Base-by-base conservation (phyloP, 176 grass and related monocot genomes). In the Themeda triandra region DNA sequence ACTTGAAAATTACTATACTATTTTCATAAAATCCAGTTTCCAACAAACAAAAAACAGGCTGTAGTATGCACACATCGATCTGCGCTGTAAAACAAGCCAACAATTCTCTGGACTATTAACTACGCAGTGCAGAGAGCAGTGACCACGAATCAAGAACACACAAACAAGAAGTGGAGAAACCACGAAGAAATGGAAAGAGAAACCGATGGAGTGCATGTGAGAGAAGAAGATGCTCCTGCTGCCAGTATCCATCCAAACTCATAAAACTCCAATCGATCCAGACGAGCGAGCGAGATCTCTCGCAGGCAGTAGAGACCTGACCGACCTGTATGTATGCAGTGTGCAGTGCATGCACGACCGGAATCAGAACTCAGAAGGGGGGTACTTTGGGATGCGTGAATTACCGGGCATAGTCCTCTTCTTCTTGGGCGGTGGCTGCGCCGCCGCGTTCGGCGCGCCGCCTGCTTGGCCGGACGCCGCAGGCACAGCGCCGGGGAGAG, bases 401-500 rank as follows among this genome's bases (percentile, higher is more conserved):
- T 95, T 92, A 84, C 96, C 91, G 81, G 93, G 91, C 78, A 94
- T 56, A 80, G 85, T 98, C 62, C 93, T 93, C 83, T 93, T 98
- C 96, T 96, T 98, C 89, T 96, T 98, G 76, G 85, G 87, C 27
- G 93, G 87, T 33, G 93, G 90, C 62, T 79, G 68, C 67, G 44
- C 69, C 39, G 39, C 58, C 35, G 85, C 65, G 33, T 3, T 35
- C 33, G 33, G 33, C 33, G 33, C 33, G 33, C 33, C 67, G 44
- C 69, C 39, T 39, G 37, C 37, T 27, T 82, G 54, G 79, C 73
- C 64, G 30, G 51, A 67, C 6, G 63, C 48, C 36, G 85, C 64
- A 18, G 89, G 33, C 46, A 80, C 69, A 1, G 83, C 79, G 11
- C 14, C 77, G 40, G 85, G 63, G 25, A 87, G 62, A 67, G 81